Percentiles rank a stretch among this genome's conserved stretches.
These are phyloP conservation scores for Tuber melanosporum DNA, from an alignment of 495 filamentous ascomycete species.

Conservation along the genomic window DNA sequence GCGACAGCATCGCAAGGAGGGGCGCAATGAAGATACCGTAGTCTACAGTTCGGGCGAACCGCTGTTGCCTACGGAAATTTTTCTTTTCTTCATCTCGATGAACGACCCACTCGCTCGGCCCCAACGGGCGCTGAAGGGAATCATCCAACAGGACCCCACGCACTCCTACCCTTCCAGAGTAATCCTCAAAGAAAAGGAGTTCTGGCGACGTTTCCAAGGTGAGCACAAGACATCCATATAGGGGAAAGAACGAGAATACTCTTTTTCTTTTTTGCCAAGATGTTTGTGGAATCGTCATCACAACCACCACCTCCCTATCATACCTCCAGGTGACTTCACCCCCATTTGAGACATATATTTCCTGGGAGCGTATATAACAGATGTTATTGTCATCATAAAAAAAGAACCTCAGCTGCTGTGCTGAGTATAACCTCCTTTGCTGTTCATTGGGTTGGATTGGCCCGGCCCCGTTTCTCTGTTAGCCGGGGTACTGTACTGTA, in stretches of 20 bases:
- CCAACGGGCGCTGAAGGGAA: background rate
- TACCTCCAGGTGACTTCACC: background rate
- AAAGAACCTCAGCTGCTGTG: background rate
- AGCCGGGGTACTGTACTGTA: no score
- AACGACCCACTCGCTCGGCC: background rate
- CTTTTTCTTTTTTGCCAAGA: background rate
- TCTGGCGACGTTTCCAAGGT: background rate
- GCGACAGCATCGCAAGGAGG: background rate
- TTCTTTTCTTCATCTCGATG: background rate
- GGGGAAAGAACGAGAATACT: background rate
- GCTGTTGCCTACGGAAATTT: background rate
- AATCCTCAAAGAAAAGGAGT: background rate
- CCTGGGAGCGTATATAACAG: background rate
- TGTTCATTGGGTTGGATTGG: background rate
- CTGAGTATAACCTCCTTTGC: background rate
- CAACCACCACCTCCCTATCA: background rate
- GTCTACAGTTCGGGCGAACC: background rate
- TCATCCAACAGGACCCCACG: conserved; percentile 2
- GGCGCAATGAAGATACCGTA: background rate
- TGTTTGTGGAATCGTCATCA: background rate
- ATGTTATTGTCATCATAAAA: background rate
- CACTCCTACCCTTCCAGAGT: background rate
- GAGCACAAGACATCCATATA: background rate
- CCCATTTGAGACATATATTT: background rate
- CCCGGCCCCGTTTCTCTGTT: background rate